A percentile compares a stretch with the other conserved stretches of the same genome.
phyloP scores from a whole-genome alignment of 108 stramenopile species.

The Cyclostephanos tholiformis region DNA sequence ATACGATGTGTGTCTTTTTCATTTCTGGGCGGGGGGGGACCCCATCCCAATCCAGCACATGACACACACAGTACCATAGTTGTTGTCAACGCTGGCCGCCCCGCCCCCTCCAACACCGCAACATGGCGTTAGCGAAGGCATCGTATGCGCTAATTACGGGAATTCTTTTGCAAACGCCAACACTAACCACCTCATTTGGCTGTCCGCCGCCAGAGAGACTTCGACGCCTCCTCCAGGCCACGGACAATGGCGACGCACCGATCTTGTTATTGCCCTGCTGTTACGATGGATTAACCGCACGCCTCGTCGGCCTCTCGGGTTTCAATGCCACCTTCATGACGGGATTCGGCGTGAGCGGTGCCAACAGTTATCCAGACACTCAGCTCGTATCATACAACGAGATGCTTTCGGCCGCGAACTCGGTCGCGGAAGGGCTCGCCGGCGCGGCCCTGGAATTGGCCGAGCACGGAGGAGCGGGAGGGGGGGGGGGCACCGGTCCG shows the following conservation, averaged over 20 bases:
- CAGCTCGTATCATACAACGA: conserved; percentile 87
- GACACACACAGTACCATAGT: too few species aligned
- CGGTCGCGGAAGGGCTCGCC: conserved; percentile 83
- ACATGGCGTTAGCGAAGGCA: not conserved
- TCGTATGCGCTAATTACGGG: not conserved
- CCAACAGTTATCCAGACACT: conserved; percentile 90
- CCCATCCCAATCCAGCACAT: too few species aligned
- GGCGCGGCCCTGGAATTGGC: conserved; percentile 73
- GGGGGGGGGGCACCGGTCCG: conserved; percentile 2
- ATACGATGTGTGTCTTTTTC: not conserved
- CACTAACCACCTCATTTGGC: conserved; percentile 25
- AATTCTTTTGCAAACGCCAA: conserved; percentile 11
- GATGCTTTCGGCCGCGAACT: conserved; percentile 77
- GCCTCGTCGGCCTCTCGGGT: conserved; percentile 80
- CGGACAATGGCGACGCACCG: conserved; percentile 46
- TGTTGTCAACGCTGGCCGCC: too few species aligned
- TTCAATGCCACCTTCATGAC: conserved; percentile 98
- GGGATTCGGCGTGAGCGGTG: conserved; percentile 94
- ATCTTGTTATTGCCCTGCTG: conserved; percentile 89
- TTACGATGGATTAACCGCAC: conserved; percentile 96
- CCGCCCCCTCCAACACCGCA: too few species aligned
- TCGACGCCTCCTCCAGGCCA: conserved; percentile 41
- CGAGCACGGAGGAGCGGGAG: conserved; percentile 37
- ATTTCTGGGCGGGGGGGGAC: too few species aligned
- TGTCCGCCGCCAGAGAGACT: conserved; percentile 55